These are phyloP conservation scores for Leccinum barrowsii DNA, from an alignment of 768 basidiomycete genomes.

Conservation along the genomic window DNA sequence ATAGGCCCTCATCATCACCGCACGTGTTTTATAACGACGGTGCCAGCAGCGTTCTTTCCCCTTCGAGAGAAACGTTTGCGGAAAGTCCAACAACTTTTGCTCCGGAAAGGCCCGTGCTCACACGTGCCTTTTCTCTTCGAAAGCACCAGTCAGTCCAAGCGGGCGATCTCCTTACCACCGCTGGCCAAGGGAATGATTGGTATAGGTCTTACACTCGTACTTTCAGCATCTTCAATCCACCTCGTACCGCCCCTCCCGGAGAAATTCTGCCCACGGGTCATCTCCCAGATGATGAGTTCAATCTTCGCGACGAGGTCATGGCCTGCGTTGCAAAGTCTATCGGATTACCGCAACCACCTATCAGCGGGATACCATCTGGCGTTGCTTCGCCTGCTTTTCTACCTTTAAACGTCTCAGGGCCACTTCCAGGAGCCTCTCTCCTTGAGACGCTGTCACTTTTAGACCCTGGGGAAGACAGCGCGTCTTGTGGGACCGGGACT, in stretches of 20 bases:
- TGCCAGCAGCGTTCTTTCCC: constrained; percentile 4
- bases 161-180: constrained; percentile 68
- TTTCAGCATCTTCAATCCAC: constrained; percentile 49
- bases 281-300: constrained; percentile 67
- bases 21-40: constrained; percentile 13
- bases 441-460: constrained; percentile 73
- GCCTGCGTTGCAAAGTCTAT: constrained; percentile 97
- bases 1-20: constrained; percentile 11
- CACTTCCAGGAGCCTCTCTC: constrained; percentile 46
- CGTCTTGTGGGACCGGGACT: constrained; percentile 60
- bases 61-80: constrained; percentile 23
- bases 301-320: constrained; percentile 96
- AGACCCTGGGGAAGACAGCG: constrained; percentile 65
- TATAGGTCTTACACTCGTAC: constrained; percentile 46
- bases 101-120: background rate
- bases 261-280: constrained; percentile 20
- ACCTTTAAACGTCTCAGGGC: constrained; percentile 41
- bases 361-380: constrained; percentile 62
- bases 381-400: constrained; percentile 64
- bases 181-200: constrained; percentile 44
- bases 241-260: constrained; percentile 36
- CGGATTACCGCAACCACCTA: constrained; percentile 83
- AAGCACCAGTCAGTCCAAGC: constrained; percentile 58
- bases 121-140: constrained; percentile 25
- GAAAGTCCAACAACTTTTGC: constrained; percentile 18